Evolutionary conservation across 441 rosid genomes (phyloP), one percentile per base, ranked within the genome.

Genomic region (Gossypium aridum): DNA sequence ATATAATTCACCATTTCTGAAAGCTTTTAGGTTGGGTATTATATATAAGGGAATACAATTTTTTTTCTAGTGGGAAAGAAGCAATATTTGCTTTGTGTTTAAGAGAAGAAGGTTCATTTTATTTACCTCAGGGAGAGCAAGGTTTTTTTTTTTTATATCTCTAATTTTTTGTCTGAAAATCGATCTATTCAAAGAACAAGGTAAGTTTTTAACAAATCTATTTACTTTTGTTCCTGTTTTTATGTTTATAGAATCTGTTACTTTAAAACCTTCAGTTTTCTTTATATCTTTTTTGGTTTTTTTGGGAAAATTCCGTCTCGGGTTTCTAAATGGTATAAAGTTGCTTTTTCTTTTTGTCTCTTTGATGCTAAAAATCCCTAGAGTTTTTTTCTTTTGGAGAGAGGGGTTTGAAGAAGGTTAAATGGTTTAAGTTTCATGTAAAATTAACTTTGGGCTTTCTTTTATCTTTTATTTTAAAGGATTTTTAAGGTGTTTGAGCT

Each of bases 1-100:
- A 83, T 85, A 80, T 70, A 83, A 85, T 53, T 79, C 83, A 70
- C 87, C 87, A 87, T 83, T 84, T 78, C 91, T 79, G 88, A 88
- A 76, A 90, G 88, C 70, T 82, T 83, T 77, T 71, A 77, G 79
- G 79, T 77, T 75, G 72, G 74, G 82, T 73, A 73, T 78, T 53
- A 31, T 49, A 14, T 74, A 25, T 9, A 60, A 56, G 55, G 73
- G 66, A 70, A 47, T 63, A 67, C 51, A 70, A 49, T 16, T 45
- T 23, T 59, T 59, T 54, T 7, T 20, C 66, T 19, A 72, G 72
- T 53, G 73, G 49, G 64, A 64, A 39, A 66, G 83, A 59, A 66
- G 71, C 74, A 80, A 66, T 23, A 55, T 77, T 19, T 85, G 19
- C 57, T 28, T 67, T 45, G 19, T 17, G 0, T 70, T 75, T 75